These are phyloP conservation scores for Taphrina sp. DNA, from an alignment of 1,139 yeast genomes.

Conservation along the genomic window DNA sequence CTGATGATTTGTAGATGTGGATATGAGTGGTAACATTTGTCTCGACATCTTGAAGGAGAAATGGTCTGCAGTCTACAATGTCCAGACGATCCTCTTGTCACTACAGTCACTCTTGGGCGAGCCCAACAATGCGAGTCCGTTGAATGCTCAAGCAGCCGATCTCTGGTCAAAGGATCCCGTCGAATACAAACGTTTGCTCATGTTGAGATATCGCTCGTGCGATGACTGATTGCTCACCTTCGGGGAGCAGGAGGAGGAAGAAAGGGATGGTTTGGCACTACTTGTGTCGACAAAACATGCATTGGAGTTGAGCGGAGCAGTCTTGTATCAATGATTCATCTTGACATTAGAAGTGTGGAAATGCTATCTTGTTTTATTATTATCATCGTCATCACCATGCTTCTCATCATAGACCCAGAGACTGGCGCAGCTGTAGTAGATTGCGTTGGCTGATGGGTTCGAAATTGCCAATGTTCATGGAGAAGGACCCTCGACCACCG, in stretches of 20 bases:
- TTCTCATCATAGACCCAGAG: too few species aligned
- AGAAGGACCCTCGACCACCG: conserved; percentile 82
- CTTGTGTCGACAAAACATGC: too few species aligned
- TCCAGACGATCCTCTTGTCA: conserved; percentile 58
- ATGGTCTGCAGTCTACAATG: conserved; percentile 70
- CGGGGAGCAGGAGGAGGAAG: too few species aligned
- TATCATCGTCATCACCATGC: too few species aligned
- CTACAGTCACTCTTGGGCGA: conserved; percentile 59
- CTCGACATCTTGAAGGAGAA: conserved; percentile 53
- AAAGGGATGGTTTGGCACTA: too few species aligned
- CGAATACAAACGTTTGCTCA: conserved; percentile 50
- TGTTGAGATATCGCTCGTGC: conserved; percentile 52
- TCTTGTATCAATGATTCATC: too few species aligned
- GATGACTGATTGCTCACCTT: too few species aligned
- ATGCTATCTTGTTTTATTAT: too few species aligned
- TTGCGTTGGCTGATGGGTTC: conserved; percentile 50
- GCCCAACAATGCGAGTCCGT: conserved; percentile 55
- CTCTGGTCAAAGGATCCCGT: conserved; percentile 41
- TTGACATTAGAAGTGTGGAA: too few species aligned
- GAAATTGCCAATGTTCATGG: conserved; percentile 76
- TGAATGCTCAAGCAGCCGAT: conserved; percentile 49
- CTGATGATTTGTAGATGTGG: conserved; percentile 13
- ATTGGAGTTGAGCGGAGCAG: too few species aligned
- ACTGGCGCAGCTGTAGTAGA: conserved; percentile 5
- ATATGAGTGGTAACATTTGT: conserved; percentile 41